Conservation (phyloP, 495 filamentous ascomycete species). For the Usnea hakonensis region DNA sequence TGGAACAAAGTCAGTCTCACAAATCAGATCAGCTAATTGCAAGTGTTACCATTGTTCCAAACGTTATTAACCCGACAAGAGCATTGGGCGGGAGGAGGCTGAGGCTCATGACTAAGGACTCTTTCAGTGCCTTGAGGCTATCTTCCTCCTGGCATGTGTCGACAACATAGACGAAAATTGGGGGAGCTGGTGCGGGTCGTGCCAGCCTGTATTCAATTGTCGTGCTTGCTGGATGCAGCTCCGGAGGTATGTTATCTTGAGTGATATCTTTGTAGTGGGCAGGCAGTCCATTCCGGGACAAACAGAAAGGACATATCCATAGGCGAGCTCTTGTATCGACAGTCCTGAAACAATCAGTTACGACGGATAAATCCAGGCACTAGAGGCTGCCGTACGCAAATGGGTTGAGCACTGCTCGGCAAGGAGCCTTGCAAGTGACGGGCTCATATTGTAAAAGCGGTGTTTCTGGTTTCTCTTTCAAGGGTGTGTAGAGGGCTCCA, state of each 20-base stretch:
- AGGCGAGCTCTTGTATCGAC: conserved; percentile 90
- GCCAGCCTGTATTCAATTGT: conserved; percentile 97
- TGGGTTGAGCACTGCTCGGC: conserved; percentile 92
- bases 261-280: conserved; percentile 99
- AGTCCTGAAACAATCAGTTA: conserved; percentile 52
- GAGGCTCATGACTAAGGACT: conserved; percentile 94
- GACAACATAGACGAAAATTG: conserved; percentile 96
- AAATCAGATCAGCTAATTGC: not conserved
- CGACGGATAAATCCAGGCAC: no score
- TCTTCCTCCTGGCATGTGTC: conserved; percentile 99
- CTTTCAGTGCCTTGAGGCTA: conserved; percentile 89
- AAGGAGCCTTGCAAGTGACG: conserved; percentile 93
- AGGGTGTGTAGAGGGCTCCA: conserved; percentile 89
- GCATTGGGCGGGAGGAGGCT: conserved; percentile 89
- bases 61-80: conserved; percentile 91
- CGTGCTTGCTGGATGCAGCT: conserved; percentile 87
- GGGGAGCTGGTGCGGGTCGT: conserved; percentile 84
- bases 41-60: conserved; percentile 79
- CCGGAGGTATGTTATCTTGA: conserved; percentile 85
- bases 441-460: conserved; percentile 93
- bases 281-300: conserved; percentile 88
- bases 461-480: conserved; percentile 90
- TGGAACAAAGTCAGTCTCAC: conserved; percentile 36
- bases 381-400: conserved; percentile 60
- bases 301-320: conserved; percentile 98